These are phyloP conservation scores for Leishmania guyanensis DNA, from an alignment of 208 protist genomes.

Conservation along the genomic window DNA sequence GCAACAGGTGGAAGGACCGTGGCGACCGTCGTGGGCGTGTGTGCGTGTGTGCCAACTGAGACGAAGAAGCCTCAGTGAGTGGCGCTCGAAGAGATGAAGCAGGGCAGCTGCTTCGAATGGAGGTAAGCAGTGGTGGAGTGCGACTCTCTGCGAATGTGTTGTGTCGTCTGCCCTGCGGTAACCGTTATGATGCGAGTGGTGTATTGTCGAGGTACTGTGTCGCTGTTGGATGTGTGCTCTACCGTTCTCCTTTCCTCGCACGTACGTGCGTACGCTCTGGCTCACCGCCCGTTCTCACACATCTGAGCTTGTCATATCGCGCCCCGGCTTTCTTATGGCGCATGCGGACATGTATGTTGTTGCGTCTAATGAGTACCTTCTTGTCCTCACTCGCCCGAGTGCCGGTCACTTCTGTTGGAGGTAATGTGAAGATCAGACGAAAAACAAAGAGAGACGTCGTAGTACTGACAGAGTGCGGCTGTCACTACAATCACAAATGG, in stretches of 20 bases:
- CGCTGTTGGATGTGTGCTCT: not conserved
- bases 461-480: not conserved
- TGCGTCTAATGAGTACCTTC: not conserved
- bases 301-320: not conserved
- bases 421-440: no score
- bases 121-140: not conserved
- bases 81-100: not conserved
- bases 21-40: not conserved
- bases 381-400: not conserved
- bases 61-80: not conserved
- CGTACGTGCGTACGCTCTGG: not conserved
- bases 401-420: not conserved
- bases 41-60: not conserved
- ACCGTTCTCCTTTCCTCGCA: not conserved
- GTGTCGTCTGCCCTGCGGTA: not conserved
- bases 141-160: not conserved
- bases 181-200: not conserved
- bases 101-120: not conserved
- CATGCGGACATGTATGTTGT: not conserved
- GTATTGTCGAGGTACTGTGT: not conserved
- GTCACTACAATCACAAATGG: not conserved
- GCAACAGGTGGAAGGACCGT: no score
- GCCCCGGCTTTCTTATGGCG: not conserved
- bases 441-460: not conserved
- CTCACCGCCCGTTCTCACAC: not conserved